Conservation (phyloP, 306 rosid species). For the Prosopis cineraria region DNA sequence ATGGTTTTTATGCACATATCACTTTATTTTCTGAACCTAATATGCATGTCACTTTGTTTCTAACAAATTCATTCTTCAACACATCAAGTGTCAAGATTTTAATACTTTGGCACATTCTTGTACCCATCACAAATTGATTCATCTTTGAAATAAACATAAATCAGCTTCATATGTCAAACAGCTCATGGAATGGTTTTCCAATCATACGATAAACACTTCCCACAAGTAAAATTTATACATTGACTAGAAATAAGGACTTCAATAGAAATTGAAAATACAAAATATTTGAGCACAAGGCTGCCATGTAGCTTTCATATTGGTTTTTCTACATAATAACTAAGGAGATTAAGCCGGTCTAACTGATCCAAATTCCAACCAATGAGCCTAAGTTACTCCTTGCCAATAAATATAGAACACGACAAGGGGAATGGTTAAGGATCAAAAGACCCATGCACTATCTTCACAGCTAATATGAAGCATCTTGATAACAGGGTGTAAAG, state of each 20-base stretch:
- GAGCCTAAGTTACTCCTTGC: not conserved
- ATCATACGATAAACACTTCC: not conserved
- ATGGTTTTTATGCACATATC: not conserved
- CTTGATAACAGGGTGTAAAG: not conserved
- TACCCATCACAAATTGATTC: not conserved
- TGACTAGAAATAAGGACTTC: not conserved
- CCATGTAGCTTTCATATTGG: not conserved
- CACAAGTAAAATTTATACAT: not conserved
- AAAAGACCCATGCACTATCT: not conserved
- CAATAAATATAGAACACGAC: not conserved
- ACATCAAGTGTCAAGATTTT: not conserved
- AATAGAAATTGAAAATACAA: not conserved
- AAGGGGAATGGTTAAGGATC: not conserved
- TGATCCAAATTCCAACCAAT: not conserved
- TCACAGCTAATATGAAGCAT: not conserved
- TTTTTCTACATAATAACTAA: not conserved
- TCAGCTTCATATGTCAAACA: not conserved
- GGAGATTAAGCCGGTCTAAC: not conserved
- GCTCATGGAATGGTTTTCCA: not conserved
- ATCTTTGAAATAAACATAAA: not conserved
- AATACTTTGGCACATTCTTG: not conserved
- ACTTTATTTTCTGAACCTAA: not conserved
- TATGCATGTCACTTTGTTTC: not conserved
- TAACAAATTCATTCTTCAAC: not conserved
- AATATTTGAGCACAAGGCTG: not conserved